phyloP scores from a whole-genome alignment of 2,329 filamentous ascomycete genomes.

The Diplodia corticola region DNA sequence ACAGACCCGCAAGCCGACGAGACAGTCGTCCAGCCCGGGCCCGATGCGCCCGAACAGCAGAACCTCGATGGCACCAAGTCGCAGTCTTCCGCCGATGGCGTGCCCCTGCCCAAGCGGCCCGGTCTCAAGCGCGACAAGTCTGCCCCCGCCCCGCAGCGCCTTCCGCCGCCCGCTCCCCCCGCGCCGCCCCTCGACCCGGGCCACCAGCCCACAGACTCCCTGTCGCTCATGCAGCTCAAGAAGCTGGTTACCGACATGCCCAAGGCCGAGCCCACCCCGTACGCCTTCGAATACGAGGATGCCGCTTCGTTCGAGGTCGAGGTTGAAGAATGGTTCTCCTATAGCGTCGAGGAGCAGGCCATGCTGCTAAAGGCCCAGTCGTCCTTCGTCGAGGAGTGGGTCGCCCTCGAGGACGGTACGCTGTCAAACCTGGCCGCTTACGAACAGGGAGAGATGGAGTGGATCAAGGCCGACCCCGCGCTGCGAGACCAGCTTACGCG shows the following conservation, averaged over 20 bases:
- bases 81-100: constrained; percentile 26
- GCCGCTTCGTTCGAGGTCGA: constrained; percentile 71
- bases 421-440: constrained; percentile 45
- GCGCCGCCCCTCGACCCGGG: constrained; percentile 33
- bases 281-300: constrained; percentile 71
- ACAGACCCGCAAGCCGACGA: constrained; percentile 30
- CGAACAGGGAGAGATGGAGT: constrained; percentile 54
- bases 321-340: constrained; percentile 96
- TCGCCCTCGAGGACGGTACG: constrained; percentile 43
- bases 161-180: constrained; percentile 45
- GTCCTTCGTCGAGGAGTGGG: constrained; percentile 77
- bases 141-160: constrained; percentile 43
- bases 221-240: constrained; percentile 51
- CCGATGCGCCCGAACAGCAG: constrained; percentile 40
- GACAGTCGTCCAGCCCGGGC: constrained; percentile 35
- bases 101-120: constrained; percentile 38
- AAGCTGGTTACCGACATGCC: constrained; percentile 48
- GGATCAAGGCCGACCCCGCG: constrained; percentile 65
- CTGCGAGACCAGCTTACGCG: constrained; percentile 59
- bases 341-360: constrained; percentile 81
- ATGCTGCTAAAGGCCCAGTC: constrained; percentile 73
- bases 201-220: constrained; percentile 42
- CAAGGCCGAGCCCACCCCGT: constrained; percentile 51
- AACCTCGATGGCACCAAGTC: constrained; percentile 25
- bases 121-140: constrained; percentile 44